Evolutionary conservation across 1,284 basidiomycete species (phyloP).

Genomic region (Cutaneotrichosporon sp.): DNA sequence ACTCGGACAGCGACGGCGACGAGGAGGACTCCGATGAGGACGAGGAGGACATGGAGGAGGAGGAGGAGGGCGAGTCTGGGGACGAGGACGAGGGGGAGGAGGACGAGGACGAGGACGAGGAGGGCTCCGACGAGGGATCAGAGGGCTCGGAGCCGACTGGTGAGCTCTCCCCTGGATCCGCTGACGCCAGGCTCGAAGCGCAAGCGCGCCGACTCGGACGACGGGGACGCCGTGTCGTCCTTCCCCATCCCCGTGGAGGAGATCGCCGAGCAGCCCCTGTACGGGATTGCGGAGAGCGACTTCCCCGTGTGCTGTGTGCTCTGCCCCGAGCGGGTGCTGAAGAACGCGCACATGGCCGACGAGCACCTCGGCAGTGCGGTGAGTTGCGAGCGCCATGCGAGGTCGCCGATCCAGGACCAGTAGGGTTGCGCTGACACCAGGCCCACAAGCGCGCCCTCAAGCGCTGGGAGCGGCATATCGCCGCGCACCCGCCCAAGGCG

Average conservation of each 20-base stretch:
- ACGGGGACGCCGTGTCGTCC: conserved; percentile 27
- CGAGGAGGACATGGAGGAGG: conserved; percentile 38
- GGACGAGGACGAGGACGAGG: conserved; percentile 10
- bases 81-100: conserved; percentile 24
- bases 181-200: conserved; percentile 7
- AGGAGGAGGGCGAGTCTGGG: conserved; percentile 10
- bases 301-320: conserved; percentile 64
- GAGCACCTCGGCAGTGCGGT: conserved; percentile 68
- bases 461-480: conserved; percentile 29
- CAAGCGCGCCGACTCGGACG: conserved; percentile 6
- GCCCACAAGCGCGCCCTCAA: conserved; percentile 36
- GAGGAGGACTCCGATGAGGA: conserved; percentile 25
- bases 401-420: too few species aligned
- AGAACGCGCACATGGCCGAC: conserved; percentile 63
- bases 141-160: too few species aligned
- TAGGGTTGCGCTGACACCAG: conserved; percentile 15
- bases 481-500: conserved; percentile 14
- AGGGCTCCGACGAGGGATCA: not conserved
- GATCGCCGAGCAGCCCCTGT: conserved; percentile 64
- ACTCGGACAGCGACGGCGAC: conserved; percentile 3
- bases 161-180: not conserved
- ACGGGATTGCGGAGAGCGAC: conserved; percentile 41
- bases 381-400: conserved; percentile 55
- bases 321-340: conserved; percentile 73
- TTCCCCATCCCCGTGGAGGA: conserved; percentile 63